phyloP scores from a whole-genome alignment of 306 rosid genomes.

The Cucurbita ficifolia region DNA sequence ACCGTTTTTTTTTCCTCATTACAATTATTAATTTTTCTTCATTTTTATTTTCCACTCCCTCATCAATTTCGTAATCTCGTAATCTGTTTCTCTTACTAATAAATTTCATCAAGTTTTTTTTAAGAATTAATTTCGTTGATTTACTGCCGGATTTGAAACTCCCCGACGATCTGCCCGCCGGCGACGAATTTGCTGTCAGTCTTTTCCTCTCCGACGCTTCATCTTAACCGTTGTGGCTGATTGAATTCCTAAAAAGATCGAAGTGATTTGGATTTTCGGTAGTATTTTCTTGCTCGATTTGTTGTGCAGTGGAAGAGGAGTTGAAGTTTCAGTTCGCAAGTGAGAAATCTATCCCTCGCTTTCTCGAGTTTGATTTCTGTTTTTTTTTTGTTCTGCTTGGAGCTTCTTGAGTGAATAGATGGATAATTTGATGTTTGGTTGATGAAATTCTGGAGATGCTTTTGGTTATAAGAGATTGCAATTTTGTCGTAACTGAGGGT shows the following conservation, averaged over 20 bases:
- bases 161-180: neutral
- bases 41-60: neutral
- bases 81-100: neutral
- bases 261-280: neutral
- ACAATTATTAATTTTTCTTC: neutral
- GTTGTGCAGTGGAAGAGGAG: neutral
- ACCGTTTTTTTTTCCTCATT: slow-evolving; percentile 2
- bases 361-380: neutral
- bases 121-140: neutral
- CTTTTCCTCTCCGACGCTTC: neutral
- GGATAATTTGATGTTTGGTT: neutral
- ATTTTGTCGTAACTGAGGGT: neutral
- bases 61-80: neutral
- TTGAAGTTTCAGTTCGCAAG: neutral
- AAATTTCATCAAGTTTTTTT: neutral
- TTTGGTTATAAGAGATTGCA: neutral
- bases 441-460: neutral
- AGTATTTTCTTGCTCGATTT: neutral
- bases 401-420: neutral
- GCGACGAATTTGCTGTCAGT: neutral
- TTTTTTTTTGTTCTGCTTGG: neutral
- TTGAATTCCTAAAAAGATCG: neutral
- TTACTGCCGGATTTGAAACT: neutral
- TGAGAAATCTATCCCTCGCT: neutral
- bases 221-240: neutral